Evolutionary conservation across 192 early-diverging fungal genomes (phyloP), one percentile per base, ranked within the genome.

Genomic region (Backusella macrospora): DNA sequence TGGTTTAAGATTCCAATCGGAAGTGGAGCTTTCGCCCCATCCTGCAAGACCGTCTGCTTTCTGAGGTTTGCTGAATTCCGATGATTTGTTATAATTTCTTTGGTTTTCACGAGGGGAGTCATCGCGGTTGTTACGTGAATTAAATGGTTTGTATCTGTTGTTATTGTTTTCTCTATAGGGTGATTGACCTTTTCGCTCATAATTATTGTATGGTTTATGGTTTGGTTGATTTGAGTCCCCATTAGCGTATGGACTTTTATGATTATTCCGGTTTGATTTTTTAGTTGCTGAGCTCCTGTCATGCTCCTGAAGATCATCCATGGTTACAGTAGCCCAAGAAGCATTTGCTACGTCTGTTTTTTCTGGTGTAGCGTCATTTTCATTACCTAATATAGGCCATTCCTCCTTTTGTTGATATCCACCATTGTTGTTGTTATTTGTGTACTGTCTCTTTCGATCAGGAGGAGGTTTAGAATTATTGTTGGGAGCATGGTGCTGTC

Each of bases 291-390:
- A 18, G 21, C 4, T 18, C 18, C 43, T 66, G 8, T 38, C 65
- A 39, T 66, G 65, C 43, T 66, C 65, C 18, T 66, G 38, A 21
- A 66, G 40, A 42, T 18, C 40, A 21, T 66, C 40, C 10, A 40
- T 16, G 5, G 65, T 66, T 13, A 42, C 65, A 43, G 37, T 66
- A 42, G 65, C 65, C 65, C 65, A 66, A 5, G 65, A 42, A 21
- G n/a, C 18, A 42, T 13, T 70, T 13, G 21, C 69, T 1, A 52
- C 69, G 16, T 13, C 47, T 39, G n/a, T 55, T 38, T 18, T 37
- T 52, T n/a, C 13, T 5, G 15, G 37, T 55, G 37, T 3, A 12
- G 38, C 5, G 8, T 59, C 21, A 26, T 18, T 23, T 26, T 23
- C 52, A 59, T 4, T 18, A 49, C 37, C n/a, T n/a, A 63, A 12